These are phyloP conservation scores for Eucalyptus curtisii DNA, from an alignment of 345 rosid species.

Conservation along the genomic window DNA sequence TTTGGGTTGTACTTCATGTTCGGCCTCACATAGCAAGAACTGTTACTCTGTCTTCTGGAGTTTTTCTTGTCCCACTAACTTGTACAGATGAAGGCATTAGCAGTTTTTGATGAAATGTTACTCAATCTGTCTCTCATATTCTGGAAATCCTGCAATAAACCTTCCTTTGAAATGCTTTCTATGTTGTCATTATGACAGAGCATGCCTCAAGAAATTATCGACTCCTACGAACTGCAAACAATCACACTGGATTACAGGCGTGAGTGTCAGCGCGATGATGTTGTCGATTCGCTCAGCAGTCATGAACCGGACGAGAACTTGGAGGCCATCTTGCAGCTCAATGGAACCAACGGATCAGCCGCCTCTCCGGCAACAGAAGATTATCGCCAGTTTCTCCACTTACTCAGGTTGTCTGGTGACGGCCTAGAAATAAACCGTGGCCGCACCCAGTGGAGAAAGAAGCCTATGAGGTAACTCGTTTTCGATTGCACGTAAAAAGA, in stretches of 20 bases:
- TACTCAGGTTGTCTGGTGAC: conserved; percentile 58
- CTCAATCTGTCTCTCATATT: background rate
- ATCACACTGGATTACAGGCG: conserved; percentile 82
- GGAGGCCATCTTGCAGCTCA: conserved; percentile 9
- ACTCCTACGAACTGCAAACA: conserved; percentile 72
- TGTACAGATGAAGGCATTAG: background rate
- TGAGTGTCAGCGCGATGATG: conserved; percentile 80
- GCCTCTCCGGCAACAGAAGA: conserved; percentile 3
- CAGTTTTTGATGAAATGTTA: background rate
- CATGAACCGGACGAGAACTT: conserved; percentile 16
- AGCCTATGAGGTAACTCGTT: conserved; percentile 22
- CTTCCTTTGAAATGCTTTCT: background rate
- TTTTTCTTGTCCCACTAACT: background rate
- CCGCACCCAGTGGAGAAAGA: conserved; percentile 78
- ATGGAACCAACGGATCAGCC: conserved; percentile 52
- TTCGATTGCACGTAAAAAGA: background rate
- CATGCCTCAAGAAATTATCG: conserved; percentile 81
- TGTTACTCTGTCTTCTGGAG: background rate
- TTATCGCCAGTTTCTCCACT: conserved; percentile 45
- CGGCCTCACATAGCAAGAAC: background rate
- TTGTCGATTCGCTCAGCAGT: conserved; percentile 80
- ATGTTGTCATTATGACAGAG: conserved; percentile 40
- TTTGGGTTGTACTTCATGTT: background rate
- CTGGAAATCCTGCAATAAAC: background rate
- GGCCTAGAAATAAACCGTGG: conserved; percentile 87